Percentiles rank a stretch among this genome's conserved stretches.
Conservation (phyloP, 2,329 filamentous ascomycete genomes). For the Hypoxylon sp. region DNA sequence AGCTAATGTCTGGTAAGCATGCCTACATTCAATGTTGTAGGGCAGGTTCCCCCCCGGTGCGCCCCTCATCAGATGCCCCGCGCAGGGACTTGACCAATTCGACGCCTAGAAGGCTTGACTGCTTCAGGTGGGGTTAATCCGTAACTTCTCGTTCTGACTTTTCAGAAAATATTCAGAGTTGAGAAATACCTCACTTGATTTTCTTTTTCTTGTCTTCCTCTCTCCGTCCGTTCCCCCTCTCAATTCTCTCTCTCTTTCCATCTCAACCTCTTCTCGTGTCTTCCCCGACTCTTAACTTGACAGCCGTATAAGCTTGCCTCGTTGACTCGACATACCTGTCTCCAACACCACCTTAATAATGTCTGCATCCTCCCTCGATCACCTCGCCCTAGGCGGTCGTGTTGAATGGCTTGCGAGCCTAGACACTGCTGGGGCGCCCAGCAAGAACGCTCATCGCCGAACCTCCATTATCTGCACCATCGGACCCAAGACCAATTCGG, state of each 20-base stretch:
- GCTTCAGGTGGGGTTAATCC: slow-evolving; percentile 43
- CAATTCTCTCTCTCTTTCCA: slow-evolving; percentile 5
- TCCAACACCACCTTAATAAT: slow-evolving; percentile 51
- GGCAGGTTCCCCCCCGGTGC: neutral
- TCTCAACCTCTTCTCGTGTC: slow-evolving; percentile 5
- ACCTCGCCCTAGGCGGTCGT: slow-evolving; percentile 82
- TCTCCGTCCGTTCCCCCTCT: neutral
- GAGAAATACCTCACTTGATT: slow-evolving; percentile 42
- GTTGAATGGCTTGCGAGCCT: slow-evolving; percentile 78
- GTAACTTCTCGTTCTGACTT: slow-evolving; percentile 38
- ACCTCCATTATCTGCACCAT: slow-evolving; percentile 99
- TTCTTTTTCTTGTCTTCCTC: slow-evolving; percentile 15
- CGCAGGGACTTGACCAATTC: slow-evolving; percentile 28
- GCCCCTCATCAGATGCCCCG: slow-evolving; percentile 20
- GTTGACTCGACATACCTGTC: slow-evolving; percentile 13
- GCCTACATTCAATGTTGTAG: too few relatives aligned
- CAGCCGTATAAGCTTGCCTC: neutral
- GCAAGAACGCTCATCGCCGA: slow-evolving; percentile 87
- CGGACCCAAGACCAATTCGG: slow-evolving; percentile 98
- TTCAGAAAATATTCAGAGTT: slow-evolving; percentile 33
- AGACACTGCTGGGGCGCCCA: slow-evolving; percentile 89
- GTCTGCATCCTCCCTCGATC: slow-evolving; percentile 81
- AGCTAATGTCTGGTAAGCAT: too few relatives aligned
- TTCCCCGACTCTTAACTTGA: slow-evolving; percentile 7
- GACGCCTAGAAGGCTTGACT: slow-evolving; percentile 8